phyloP scores from a whole-genome alignment of 257 asterid genomes.

The Solanum habrochaites region DNA sequence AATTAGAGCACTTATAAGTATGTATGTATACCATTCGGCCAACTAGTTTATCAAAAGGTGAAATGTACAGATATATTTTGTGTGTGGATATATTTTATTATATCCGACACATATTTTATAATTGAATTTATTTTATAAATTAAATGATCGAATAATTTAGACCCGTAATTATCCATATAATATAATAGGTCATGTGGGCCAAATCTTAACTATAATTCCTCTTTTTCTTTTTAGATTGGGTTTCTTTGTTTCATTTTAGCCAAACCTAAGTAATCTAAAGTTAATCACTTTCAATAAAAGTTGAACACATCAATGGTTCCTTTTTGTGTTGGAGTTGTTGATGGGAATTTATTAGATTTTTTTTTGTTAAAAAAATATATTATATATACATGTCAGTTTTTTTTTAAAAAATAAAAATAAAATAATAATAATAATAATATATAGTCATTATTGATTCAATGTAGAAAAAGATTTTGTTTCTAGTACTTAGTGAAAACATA shows the following conservation, averaged over 20 bases:
- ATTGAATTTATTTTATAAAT: too few relatives aligned
- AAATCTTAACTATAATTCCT: neutral
- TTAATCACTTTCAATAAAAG: neutral
- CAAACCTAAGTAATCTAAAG: neutral
- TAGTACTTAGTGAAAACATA: too few relatives aligned
- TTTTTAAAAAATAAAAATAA: too few relatives aligned
- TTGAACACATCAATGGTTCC: neutral
- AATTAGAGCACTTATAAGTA: neutral
- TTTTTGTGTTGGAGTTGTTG: too few relatives aligned
- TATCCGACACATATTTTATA: too few relatives aligned
- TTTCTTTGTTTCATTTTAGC: neutral
- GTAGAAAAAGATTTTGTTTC: too few relatives aligned
- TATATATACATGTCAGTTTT: too few relatives aligned
- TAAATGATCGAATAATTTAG: too few relatives aligned
- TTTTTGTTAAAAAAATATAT: rapidly evolving
- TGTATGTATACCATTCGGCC: too few relatives aligned
- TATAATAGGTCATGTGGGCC: neutral
- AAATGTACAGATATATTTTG: neutral
- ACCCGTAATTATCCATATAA: neutral
- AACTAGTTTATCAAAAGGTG: neutral
- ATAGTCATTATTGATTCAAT: too few relatives aligned
- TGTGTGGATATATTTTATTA: neutral
- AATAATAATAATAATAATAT: too few relatives aligned
- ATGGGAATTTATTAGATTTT: too few relatives aligned
- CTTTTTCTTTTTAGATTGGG: neutral